Evolutionary conservation across 345 rosid genomes (phyloP).

Genomic region (Sisymbrium irio): DNA sequence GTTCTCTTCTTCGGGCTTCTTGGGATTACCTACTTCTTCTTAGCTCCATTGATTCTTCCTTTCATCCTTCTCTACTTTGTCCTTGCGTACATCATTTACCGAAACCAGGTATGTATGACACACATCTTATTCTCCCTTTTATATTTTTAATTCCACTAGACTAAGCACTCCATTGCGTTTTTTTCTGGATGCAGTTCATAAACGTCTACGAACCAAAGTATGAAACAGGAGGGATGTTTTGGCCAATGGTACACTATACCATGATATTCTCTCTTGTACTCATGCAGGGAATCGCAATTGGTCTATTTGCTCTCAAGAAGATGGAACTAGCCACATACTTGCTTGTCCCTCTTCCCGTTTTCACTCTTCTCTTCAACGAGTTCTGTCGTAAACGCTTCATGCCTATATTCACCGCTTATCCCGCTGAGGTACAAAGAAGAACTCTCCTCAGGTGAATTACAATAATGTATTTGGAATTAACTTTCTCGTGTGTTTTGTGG

Average conservation of each 20-base stretch:
- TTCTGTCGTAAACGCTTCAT: conserved; percentile 95
- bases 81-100: conserved; percentile 75
- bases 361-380: conserved; percentile 90
- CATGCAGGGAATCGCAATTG: conserved; percentile 90
- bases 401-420: conserved; percentile 67
- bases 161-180: conserved; percentile 2
- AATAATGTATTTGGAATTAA: neutral
- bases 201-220: conserved; percentile 82
- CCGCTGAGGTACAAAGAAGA: conserved; percentile 72
- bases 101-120: conserved; percentile 73
- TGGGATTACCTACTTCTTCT: conserved; percentile 87
- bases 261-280: conserved; percentile 85
- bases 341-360: conserved; percentile 68
- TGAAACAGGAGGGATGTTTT: conserved; percentile 89
- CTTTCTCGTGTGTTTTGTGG: neutral
- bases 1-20: conserved; percentile 88
- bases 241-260: conserved; percentile 93
- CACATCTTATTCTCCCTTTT: neutral
- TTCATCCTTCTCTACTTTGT: conserved; percentile 82
- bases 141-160: neutral
- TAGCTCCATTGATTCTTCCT: conserved; percentile 91
- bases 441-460: neutral
- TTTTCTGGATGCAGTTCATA: conserved; percentile 58
- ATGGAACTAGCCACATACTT: conserved; percentile 67
- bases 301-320: conserved; percentile 76